Evolutionary conservation across 805 yeast genomes (phyloP).

Genomic region (Clavispora fructus): DNA sequence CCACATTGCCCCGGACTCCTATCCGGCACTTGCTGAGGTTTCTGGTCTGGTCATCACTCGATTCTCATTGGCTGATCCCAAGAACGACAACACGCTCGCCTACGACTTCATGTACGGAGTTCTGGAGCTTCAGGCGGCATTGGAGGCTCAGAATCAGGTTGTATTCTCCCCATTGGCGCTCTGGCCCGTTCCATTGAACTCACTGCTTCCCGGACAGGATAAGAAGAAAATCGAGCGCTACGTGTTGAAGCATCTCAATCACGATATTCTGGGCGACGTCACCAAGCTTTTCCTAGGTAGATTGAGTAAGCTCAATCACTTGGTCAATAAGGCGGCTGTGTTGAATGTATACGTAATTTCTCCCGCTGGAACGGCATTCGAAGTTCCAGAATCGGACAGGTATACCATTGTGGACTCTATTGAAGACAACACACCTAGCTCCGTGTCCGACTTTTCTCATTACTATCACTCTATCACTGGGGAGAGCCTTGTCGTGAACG

Average conservation of each 20-base stretch:
- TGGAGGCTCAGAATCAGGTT: background rate
- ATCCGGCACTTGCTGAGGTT: background rate
- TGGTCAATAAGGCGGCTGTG: conserved; percentile 21
- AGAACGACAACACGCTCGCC: background rate
- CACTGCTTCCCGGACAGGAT: background rate
- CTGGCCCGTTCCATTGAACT: background rate
- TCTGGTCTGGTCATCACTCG: background rate
- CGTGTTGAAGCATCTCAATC: conserved; percentile 21
- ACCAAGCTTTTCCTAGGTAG: conserved; percentile 23
- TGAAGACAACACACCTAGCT: background rate
- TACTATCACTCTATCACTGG: conserved; percentile 7
- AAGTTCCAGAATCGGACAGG: background rate
- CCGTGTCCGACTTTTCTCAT: conserved; percentile 11
- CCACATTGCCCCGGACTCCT: background rate
- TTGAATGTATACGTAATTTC: conserved; percentile 19
- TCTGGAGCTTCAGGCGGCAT: background rate
- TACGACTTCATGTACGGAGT: background rate
- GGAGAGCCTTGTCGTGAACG: conserved; percentile 2
- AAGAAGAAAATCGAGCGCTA: conserved; percentile 6
- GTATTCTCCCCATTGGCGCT: background rate
- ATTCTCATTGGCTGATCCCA: background rate
- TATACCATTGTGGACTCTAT: background rate
- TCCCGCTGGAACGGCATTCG: conserved; percentile 5
- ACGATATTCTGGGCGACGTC: conserved; percentile 17
- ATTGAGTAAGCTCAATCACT: conserved; percentile 21